phyloP scores from a whole-genome alignment of 495 filamentous ascomycete species.

The Xylaria longipes region DNA sequence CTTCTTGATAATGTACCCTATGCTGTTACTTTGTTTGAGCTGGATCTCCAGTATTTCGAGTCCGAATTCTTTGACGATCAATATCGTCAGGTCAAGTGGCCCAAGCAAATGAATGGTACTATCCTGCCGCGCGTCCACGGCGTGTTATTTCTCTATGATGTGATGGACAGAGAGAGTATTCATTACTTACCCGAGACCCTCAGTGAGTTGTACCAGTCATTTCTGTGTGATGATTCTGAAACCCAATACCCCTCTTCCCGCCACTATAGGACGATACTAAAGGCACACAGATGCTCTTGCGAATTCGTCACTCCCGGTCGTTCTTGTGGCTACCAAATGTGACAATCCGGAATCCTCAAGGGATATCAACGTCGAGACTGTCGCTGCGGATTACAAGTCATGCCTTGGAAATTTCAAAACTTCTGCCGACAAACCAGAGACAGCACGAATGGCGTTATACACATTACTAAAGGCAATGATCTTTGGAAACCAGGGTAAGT shows the following conservation, averaged over 20 bases:
- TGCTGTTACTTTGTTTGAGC: slow-evolving; percentile 80
- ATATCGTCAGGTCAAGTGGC: slow-evolving; percentile 77
- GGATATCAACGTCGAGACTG: slow-evolving; percentile 63
- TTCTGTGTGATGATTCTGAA: slow-evolving; percentile 10
- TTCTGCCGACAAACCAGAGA: slow-evolving; percentile 71
- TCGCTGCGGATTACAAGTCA: slow-evolving; percentile 65
- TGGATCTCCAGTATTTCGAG: slow-evolving; percentile 70
- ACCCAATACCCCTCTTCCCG: background rate
- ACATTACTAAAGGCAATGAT: slow-evolving; percentile 76
- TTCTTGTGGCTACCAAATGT: slow-evolving; percentile 86
- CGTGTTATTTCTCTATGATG: slow-evolving; percentile 84
- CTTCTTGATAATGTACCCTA: slow-evolving; percentile 78
- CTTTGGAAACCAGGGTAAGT: slow-evolving; percentile 68
- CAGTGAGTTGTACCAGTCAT: slow-evolving; percentile 60
- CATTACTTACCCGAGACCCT: slow-evolving; percentile 70
- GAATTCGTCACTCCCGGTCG: slow-evolving; percentile 69
- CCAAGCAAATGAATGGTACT: slow-evolving; percentile 69
- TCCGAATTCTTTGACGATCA: slow-evolving; percentile 67
- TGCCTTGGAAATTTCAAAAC: slow-evolving; percentile 76
- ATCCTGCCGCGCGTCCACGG: slow-evolving; percentile 79
- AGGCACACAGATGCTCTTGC: slow-evolving; percentile 67
- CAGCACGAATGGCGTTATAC: slow-evolving; percentile 77
- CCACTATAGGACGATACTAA: slow-evolving; percentile 23
- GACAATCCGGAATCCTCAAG: slow-evolving; percentile 68
- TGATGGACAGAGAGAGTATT: slow-evolving; percentile 75